Evolutionary conservation across 495 filamentous ascomycete species (phyloP).

Genomic region (Lasiosphaeria miniovina): DNA sequence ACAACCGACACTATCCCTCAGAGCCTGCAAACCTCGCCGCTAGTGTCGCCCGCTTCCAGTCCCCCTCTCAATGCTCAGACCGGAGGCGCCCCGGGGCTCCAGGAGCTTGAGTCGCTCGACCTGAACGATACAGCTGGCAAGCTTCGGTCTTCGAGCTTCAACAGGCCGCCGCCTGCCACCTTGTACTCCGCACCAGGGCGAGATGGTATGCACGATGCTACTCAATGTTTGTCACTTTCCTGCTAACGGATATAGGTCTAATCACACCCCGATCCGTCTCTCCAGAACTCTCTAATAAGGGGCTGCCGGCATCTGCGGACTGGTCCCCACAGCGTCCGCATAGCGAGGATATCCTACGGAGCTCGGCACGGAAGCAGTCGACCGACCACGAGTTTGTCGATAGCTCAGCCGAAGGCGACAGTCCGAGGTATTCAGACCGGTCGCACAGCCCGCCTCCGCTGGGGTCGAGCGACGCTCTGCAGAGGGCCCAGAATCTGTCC

Average conservation of each 20-base stretch:
- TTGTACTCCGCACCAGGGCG: conserved; percentile 24
- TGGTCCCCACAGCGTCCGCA: conserved; percentile 42
- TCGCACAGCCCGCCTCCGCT: conserved; percentile 76
- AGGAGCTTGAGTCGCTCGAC: conserved; percentile 83
- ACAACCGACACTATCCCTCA: conserved; percentile 84
- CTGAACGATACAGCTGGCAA: conserved; percentile 49
- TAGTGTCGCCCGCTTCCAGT: conserved; percentile 82
- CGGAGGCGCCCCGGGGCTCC: conserved; percentile 51
- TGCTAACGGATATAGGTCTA: conserved; percentile 41
- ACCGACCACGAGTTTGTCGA: conserved; percentile 43
- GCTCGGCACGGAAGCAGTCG: conserved; percentile 34
- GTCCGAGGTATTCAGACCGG: conserved; percentile 43
- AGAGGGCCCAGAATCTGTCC: conserved; percentile 79
- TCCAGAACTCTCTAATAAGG: conserved; percentile 46
- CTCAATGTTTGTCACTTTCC: neutral
- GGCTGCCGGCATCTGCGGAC: conserved; percentile 42
- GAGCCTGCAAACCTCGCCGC: conserved; percentile 87
- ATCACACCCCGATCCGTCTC: conserved; percentile 64
- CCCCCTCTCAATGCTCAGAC: conserved; percentile 64
- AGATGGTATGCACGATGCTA: conserved; percentile 26
- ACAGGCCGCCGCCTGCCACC: conserved; percentile 35
- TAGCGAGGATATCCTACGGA: conserved; percentile 44
- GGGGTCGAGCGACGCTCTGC: conserved; percentile 71
- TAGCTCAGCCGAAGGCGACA: conserved; percentile 37
- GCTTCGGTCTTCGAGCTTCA: conserved; percentile 32